Evolutionary conservation across 345 rosid species (phyloP), one percentile per base, ranked within the genome.

Genomic region (Abelmoschus esculentus): DNA sequence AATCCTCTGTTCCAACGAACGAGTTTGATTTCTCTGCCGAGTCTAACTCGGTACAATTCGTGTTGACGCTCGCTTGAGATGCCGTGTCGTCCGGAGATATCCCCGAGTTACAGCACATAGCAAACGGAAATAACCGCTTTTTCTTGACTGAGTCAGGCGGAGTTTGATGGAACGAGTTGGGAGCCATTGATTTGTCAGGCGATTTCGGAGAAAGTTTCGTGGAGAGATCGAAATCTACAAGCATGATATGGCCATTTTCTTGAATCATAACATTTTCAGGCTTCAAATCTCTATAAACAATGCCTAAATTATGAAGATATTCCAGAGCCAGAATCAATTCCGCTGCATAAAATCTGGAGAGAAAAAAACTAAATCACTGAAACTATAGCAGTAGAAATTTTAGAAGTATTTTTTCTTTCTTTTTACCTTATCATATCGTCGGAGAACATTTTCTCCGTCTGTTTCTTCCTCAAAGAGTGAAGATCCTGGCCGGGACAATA

Each of bases 141-240:
- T 38, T 79, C 11, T 32, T 61, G 32, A 34, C 68, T 22, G 68
- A 49, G 7, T 38, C 32, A 7, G 76, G 55, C 5, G 63, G 38
- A 1, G 0, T 71, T 58, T 3, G 42, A 15, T 56, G 28, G 1
- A 28, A 46, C 0, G 71, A 3, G 3, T 38, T 65, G 1, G 59
- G 74, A 14, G 70, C 11, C 57, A 81, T 79, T 0, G 86, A 67
- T 2, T 77, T 31, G 13, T 47, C 69, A 7, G 81, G 73, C 5
- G 85, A 72, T 70, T 62, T 81, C 0, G 88, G 80, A 31, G 86
- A 10, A 2, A 93, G 91, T 34, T 85, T 84, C 11, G 87, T 85
- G 31, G 98, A 93, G 70, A 93, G 96, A 72, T 93, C 98, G 76
- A 90, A 93, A 80, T 93, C 98, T 9, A 93, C 93, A 6, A 93